Evolutionary conservation across 345 rosid genomes (phyloP).

Genomic region (Sonneratia caseolaris): DNA sequence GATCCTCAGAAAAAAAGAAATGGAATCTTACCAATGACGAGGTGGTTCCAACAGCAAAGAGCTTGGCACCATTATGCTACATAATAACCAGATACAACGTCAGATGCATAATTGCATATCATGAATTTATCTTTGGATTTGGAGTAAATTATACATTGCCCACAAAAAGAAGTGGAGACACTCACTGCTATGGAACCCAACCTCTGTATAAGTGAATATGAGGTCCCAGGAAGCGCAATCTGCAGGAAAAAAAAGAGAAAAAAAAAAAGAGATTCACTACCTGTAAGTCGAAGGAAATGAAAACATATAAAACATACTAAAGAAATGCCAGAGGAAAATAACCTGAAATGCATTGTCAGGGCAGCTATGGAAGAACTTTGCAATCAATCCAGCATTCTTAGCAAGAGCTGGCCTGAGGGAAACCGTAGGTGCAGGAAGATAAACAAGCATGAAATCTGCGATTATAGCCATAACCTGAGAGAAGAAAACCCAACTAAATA

Average conservation of each 20-base stretch:
- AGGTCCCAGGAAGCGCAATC: conserved; percentile 84
- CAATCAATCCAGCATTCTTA: conserved; percentile 39
- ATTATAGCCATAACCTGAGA: conserved; percentile 64
- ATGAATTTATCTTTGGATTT: background rate
- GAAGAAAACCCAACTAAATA: background rate
- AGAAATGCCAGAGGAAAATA: conserved; percentile 19
- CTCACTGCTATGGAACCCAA: conserved; percentile 79
- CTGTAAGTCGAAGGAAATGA: background rate
- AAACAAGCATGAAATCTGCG: conserved; percentile 86
- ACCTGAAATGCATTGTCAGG: conserved; percentile 96
- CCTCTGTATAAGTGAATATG: conserved; percentile 81
- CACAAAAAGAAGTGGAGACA: background rate
- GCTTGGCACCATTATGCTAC: conserved; percentile 91
- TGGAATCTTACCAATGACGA: conserved; percentile 22
- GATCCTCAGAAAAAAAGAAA: background rate
- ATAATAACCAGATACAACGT: conserved; percentile 5
- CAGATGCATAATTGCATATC: background rate
- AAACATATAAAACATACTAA: conserved; percentile 9
- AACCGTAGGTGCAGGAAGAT: conserved; percentile 70
- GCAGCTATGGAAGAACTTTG: conserved; percentile 56
- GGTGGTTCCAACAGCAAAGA: conserved; percentile 88
- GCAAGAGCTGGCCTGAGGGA: conserved; percentile 55
- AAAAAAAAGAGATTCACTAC: conserved; percentile 1
- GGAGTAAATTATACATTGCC: background rate
- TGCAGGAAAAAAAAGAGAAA: conserved; percentile 19